phyloP scores from a whole-genome alignment of 2,329 filamentous ascomycete genomes.

The Diaporthe sp. region DNA sequence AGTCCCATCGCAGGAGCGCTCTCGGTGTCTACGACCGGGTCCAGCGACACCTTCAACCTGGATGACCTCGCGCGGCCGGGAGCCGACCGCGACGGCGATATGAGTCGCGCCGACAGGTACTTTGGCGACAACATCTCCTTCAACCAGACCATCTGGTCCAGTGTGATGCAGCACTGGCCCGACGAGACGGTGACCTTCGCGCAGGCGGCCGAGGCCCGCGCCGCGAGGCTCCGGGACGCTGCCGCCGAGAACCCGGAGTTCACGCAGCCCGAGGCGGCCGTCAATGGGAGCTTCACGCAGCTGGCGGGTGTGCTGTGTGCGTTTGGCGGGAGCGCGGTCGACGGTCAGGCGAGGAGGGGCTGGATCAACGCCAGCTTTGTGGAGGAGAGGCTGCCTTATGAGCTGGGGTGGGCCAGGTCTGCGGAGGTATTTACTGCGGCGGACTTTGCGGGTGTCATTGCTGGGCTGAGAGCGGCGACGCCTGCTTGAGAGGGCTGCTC shows the following conservation, averaged over 20 bases:
- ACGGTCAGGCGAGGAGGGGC: not conserved
- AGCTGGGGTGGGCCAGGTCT: constrained; percentile 3
- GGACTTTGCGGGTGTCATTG: constrained; percentile 6
- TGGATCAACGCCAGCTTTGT: constrained; percentile 14
- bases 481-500: not conserved
- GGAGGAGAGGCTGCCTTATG: constrained; percentile 15
- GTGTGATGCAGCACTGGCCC: constrained; percentile 7
- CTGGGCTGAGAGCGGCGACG: constrained; percentile 6
- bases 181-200: constrained; percentile 25
- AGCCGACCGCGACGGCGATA: constrained; percentile 43
- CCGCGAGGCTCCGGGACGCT: constrained; percentile 22
- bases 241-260: constrained; percentile 32
- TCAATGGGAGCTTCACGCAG: constrained; percentile 8
- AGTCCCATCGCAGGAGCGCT: constrained; percentile 51
- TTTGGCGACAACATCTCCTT: constrained; percentile 36
- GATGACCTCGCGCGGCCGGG: constrained; percentile 43
- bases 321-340: constrained; percentile 9
- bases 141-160: constrained; percentile 28
- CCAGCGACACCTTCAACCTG: constrained; percentile 44
- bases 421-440: constrained; percentile 2
- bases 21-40: constrained; percentile 35
- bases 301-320: constrained; percentile 22
- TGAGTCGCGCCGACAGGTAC: constrained; percentile 49
- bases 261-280: constrained; percentile 16
- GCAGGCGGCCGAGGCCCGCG: constrained; percentile 29